Conservation (phyloP, 2,329 filamentous ascomycete genomes). For the Xylaria multiplex region DNA sequence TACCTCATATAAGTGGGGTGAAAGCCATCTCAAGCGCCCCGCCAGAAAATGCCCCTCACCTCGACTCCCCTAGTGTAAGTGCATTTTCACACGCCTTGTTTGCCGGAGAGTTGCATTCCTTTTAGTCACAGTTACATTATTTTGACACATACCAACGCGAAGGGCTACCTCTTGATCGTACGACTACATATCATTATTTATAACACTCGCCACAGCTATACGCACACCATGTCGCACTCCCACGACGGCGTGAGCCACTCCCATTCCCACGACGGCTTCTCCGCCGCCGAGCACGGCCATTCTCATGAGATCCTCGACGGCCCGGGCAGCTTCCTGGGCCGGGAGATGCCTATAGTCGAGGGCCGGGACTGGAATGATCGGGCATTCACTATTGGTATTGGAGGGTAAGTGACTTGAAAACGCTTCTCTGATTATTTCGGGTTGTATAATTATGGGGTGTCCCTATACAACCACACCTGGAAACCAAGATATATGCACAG, state of each 20-base stretch:
- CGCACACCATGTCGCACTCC: constrained; percentile 56
- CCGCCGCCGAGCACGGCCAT: constrained; percentile 84
- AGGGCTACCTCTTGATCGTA: background rate
- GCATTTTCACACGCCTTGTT: background rate
- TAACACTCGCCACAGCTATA: background rate
- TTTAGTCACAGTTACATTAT: constrained; percentile 28
- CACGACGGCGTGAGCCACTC: constrained; percentile 62
- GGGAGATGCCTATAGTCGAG: constrained; percentile 93
- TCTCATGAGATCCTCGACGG: constrained; percentile 95
- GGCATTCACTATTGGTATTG: constrained; percentile 97
- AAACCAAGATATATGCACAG: background rate
- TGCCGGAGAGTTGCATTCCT: constrained; percentile 1
- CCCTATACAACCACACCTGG: background rate
- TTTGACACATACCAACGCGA: constrained; percentile 26
- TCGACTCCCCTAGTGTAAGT: constrained; percentile 11
- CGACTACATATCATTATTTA: background rate
- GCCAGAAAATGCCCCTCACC: constrained; percentile 29
- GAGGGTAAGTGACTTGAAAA: constrained; percentile 72
- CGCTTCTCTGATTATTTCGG: background rate
- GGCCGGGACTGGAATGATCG: constrained; percentile 87
- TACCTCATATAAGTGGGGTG: constrained; percentile 9
- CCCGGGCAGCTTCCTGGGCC: constrained; percentile 86
- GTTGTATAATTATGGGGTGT: background rate
- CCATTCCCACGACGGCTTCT: constrained; percentile 61
- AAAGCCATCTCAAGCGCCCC: constrained; percentile 14